Conservation (phyloP, 495 filamentous ascomycete species). For the Tricharina praecox region DNA sequence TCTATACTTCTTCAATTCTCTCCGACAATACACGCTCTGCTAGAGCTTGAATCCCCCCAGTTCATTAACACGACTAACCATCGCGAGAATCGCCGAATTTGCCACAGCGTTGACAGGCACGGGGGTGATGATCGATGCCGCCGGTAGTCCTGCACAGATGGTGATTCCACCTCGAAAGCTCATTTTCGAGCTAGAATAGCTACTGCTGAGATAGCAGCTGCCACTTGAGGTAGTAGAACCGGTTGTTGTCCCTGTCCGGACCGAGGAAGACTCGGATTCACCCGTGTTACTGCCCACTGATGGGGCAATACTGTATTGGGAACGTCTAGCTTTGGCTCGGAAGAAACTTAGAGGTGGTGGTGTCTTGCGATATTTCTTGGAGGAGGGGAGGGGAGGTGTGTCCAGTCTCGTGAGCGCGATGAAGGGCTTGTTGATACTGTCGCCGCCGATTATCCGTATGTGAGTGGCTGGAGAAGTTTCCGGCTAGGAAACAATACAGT, state of each 20-base stretch:
- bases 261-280: background rate
- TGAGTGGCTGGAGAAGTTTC: too few relatives aligned
- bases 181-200: background rate
- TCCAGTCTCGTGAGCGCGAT: background rate
- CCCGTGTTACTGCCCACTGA: background rate
- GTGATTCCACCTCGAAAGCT: constrained; percentile 2
- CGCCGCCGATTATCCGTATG: too few relatives aligned
- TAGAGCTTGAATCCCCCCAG: background rate
- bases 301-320: background rate
- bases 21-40: too few relatives aligned
- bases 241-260: too few relatives aligned
- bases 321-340: background rate
- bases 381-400: background rate
- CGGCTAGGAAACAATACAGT: too few relatives aligned
- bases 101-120: constrained; percentile 2
- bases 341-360: constrained; percentile 2
- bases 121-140: background rate
- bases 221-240: background rate
- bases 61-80: background rate
- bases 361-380: constrained; percentile 6
- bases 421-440: too few relatives aligned
- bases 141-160: background rate
- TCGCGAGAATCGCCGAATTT: background rate
- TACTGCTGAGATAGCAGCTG: constrained; percentile 1
- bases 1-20: too few relatives aligned